Percentiles rank a stretch among this genome's conserved stretches.
These are phyloP conservation scores for Calonectria pauciramosa DNA, from an alignment of 2,329 filamentous ascomycete species.

Conservation along the genomic window DNA sequence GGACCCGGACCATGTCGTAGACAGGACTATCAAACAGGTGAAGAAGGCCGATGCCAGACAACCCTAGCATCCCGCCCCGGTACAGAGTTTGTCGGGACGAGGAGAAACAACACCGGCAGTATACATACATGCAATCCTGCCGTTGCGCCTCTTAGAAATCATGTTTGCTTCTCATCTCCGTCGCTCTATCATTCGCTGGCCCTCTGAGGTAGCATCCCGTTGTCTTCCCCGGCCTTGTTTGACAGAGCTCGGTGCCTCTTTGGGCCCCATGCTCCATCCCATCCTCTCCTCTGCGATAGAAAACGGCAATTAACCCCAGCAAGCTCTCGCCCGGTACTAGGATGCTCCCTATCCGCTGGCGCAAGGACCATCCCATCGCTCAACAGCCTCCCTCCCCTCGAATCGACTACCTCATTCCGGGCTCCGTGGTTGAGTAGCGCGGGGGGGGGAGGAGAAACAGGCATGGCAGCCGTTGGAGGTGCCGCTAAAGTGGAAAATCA, in stretches of 20 bases:
- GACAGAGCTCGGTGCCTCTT: background rate
- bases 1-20: background rate
- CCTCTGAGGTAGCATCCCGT: constrained; percentile 4
- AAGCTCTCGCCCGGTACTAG: constrained; percentile 16
- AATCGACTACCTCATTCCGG: constrained; percentile 27
- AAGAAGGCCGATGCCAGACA: background rate
- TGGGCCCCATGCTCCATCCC: constrained; percentile 11
- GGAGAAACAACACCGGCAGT: background rate
- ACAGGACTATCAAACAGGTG: constrained; percentile 12
- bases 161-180: background rate
- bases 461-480: constrained; percentile 42
- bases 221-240: constrained; percentile 1
- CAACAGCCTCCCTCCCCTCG: constrained; percentile 14
- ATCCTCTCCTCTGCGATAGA: background rate
- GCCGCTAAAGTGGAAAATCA: constrained; percentile 31
- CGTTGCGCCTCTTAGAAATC: constrained; percentile 9
- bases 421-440: constrained; percentile 36
- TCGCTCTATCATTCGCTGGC: background rate
- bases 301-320: constrained; percentile 19
- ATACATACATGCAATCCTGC: background rate
- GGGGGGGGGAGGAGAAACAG: constrained; percentile 27
- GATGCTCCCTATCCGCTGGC: background rate
- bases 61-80: background rate
- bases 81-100: constrained; percentile 12
- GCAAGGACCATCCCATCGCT: constrained; percentile 23